Conservation (phyloP, 1,139 yeast species). For the Taphrina pruni region DNA sequence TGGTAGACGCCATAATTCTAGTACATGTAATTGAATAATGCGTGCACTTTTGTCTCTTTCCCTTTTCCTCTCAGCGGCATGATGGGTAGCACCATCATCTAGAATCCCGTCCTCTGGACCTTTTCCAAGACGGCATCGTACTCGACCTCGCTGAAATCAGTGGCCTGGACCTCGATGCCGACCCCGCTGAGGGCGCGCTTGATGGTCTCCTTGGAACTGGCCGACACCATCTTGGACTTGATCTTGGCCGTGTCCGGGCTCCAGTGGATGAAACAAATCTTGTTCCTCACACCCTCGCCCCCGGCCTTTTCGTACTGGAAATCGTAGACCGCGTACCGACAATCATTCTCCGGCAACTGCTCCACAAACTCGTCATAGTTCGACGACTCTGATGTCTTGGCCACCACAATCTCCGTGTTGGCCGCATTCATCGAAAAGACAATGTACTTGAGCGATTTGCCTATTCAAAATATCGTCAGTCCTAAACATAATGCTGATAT, state of each 20-base stretch:
- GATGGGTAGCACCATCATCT: constrained; percentile 1
- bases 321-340: constrained; percentile 95
- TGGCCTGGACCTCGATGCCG: constrained; percentile 93
- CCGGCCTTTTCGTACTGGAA: constrained; percentile 88
- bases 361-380: constrained; percentile 85
- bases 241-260: constrained; percentile 97
- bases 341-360: constrained; percentile 91
- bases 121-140: constrained; percentile 89
- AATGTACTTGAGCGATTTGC: constrained; percentile 78
- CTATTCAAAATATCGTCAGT: background rate
- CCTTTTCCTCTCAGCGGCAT: background rate
- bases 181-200: constrained; percentile 97
- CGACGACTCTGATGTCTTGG: constrained; percentile 72
- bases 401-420: constrained; percentile 90
- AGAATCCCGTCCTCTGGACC: constrained; percentile 64
- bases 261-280: constrained; percentile 56
- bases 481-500: background rate
- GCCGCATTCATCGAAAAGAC: constrained; percentile 78
- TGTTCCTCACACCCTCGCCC: constrained; percentile 82
- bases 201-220: constrained; percentile 94
- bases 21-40: background rate
- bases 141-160: constrained; percentile 95
- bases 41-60: background rate
- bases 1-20: no score
- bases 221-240: constrained; percentile 93